phyloP scores from a whole-genome alignment of 2,329 filamentous ascomycete species.

The Lithohypha guttulata region DNA sequence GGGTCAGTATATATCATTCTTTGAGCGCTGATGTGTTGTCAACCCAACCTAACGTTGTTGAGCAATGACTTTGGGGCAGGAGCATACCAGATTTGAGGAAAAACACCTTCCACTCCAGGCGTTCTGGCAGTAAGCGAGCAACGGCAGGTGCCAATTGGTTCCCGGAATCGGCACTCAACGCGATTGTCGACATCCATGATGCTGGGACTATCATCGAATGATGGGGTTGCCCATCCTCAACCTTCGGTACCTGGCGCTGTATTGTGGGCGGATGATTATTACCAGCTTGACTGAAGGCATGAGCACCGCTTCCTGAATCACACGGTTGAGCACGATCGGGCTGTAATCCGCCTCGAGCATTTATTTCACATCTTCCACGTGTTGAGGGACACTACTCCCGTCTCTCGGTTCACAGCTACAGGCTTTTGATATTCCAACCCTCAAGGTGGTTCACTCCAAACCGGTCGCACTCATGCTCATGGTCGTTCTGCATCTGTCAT shows the following conservation, averaged over 20 bases:
- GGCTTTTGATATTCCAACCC: neutral
- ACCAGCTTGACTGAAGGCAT: neutral
- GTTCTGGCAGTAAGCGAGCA: neutral
- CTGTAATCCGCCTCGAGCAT: slow-evolving; percentile 11
- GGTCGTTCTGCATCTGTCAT: neutral
- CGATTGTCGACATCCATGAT: too few relatives aligned
- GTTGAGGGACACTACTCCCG: slow-evolving; percentile 15
- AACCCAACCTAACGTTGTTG: neutral
- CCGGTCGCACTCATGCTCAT: too few relatives aligned
- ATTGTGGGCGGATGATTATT: too few relatives aligned
- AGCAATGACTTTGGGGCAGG: too few relatives aligned
- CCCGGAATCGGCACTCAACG: neutral
- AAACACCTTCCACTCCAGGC: neutral
- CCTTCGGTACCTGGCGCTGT: too few relatives aligned
- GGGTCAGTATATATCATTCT: slow-evolving; percentile 5
- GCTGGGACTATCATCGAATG: too few relatives aligned
- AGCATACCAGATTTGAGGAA: too few relatives aligned
- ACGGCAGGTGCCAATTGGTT: neutral
- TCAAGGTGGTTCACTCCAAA: too few relatives aligned
- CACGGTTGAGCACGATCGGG: too few relatives aligned
- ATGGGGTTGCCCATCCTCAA: too few relatives aligned
- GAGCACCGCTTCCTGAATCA: neutral
- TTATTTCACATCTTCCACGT: slow-evolving; percentile 21
- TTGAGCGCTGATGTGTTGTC: neutral
- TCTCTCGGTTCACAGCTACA: neutral